These are phyloP conservation scores for Medicago arabica DNA, from an alignment of 306 rosid genomes.

Conservation along the genomic window DNA sequence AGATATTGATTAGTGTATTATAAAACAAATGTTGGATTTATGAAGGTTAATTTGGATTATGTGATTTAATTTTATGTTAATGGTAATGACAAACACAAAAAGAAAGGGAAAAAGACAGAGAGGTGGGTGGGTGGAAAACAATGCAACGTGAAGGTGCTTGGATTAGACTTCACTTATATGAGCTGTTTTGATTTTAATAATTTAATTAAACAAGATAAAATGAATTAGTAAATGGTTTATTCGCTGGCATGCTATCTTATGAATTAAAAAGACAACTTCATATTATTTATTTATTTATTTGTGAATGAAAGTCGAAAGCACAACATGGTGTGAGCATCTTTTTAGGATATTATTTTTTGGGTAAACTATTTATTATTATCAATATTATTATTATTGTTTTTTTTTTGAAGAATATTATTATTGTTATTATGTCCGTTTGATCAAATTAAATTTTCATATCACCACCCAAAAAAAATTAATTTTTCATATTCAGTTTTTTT, in stretches of 20 bases:
- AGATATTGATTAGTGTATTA: neutral
- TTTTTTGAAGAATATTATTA: too few relatives aligned
- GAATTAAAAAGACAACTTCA: slow-evolving; percentile 15
- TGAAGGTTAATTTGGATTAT: slow-evolving; percentile 11
- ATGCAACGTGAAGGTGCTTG: slow-evolving; percentile 31
- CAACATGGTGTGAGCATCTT: slow-evolving; percentile 21
- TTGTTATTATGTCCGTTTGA: neutral
- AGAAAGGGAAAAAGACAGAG: slow-evolving; percentile 1
- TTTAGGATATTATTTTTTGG: neutral
- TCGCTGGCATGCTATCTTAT: slow-evolving; percentile 41
- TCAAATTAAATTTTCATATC: neutral
- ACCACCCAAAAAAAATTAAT: too few relatives aligned
- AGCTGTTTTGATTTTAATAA: slow-evolving; percentile 37
- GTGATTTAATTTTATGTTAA: neutral
- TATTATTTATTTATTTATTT: neutral
- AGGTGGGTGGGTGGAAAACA: slow-evolving; percentile 33
- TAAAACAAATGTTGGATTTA: slow-evolving; percentile 34
- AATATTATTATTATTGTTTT: neutral
- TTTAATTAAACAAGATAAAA: neutral
- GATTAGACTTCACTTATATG: slow-evolving; percentile 47
- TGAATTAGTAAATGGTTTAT: slow-evolving; percentile 29
- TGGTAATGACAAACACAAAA: neutral
- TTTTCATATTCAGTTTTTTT: neutral
- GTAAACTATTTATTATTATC: neutral
- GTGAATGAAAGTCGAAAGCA: neutral